Evolutionary conservation across 768 basidiomycete species (phyloP).

Genomic region (Phanerodontia chrysosporium): DNA sequence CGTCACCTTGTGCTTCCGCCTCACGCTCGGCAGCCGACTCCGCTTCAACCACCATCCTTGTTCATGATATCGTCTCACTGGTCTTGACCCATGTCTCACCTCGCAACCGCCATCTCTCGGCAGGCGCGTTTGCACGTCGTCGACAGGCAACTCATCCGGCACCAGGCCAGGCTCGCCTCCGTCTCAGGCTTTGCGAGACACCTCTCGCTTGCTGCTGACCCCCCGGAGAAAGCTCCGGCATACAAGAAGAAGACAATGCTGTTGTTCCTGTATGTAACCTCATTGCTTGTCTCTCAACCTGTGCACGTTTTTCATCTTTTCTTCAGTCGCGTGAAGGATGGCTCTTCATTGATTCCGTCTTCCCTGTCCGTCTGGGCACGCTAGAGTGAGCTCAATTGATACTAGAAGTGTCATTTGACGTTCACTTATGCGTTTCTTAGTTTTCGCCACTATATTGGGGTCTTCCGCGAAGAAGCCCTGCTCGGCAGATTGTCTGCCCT

Average conservation of each 20-base stretch:
- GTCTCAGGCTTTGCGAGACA: neutral
- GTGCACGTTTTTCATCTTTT: neutral
- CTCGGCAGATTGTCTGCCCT: conserved; percentile 43
- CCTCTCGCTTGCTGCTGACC: neutral
- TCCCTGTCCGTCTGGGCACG: conserved; percentile 63
- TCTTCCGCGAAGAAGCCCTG: conserved; percentile 55
- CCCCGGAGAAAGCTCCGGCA: neutral
- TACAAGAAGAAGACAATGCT: neutral
- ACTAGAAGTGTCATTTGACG: conserved; percentile 3
- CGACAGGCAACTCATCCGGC: neutral
- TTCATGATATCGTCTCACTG: neutral
- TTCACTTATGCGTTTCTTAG: conserved; percentile 29
- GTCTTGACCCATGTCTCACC: neutral
- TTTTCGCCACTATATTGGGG: conserved; percentile 59
- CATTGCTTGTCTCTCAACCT: neutral
- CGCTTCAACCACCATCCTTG: neutral
- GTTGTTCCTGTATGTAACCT: neutral
- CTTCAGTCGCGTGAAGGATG: conserved; percentile 38
- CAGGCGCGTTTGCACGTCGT: neutral
- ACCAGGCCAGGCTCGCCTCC: neutral
- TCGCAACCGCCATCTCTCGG: neutral
- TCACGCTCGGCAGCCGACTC: neutral
- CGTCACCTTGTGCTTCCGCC: conserved; percentile 17
- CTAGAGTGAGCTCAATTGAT: conserved; percentile 54
- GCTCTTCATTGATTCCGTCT: conserved; percentile 75